phyloP scores from a whole-genome alignment of 805 yeast genomes.

The Starmerella ratchasimensis region DNA sequence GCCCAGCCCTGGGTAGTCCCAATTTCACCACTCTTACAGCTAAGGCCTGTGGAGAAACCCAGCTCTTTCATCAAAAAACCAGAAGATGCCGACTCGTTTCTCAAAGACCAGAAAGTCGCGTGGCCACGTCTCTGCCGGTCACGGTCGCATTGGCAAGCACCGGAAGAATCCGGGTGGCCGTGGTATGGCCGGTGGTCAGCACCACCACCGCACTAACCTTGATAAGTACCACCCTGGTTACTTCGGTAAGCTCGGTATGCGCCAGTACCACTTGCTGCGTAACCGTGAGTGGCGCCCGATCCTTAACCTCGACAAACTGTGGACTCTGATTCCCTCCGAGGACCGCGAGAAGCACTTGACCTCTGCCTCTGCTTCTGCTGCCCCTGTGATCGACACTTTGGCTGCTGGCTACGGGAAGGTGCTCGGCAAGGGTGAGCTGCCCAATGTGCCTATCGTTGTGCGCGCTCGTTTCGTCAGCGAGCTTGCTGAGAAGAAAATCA shows the following conservation, averaged over 20 bases:
- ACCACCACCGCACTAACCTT: conserved; percentile 99
- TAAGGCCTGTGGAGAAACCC: conserved; percentile 1
- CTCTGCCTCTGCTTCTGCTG: conserved; percentile 72
- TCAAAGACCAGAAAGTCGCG: conserved; percentile 99
- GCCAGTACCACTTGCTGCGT: conserved; percentile 95
- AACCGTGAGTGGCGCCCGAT: conserved; percentile 96
- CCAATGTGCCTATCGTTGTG: conserved; percentile 96
- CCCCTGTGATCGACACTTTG: conserved; percentile 98
- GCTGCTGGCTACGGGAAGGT: conserved; percentile 99
- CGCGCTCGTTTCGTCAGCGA: conserved; percentile 98
- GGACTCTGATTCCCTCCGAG: conserved; percentile 91
- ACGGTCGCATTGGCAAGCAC: conserved; percentile 99
- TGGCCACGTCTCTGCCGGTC: conserved; percentile 99
- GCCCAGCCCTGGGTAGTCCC: neutral
- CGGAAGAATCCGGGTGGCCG: conserved; percentile 99
- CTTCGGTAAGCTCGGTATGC: conserved; percentile 99
- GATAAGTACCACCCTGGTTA: conserved; percentile 99
- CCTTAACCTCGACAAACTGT: conserved; percentile 94
- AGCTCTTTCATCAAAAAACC: conserved; percentile 4
- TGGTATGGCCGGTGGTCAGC: conserved; percentile 99
- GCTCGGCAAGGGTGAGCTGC: conserved; percentile 97
- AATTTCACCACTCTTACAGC: neutral
- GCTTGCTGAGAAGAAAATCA: conserved; percentile 99
- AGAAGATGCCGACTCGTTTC: conserved; percentile 89
- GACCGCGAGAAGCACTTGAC: conserved; percentile 88